Conservation (phyloP, 352 stramenopile species). For the Pythium dissotocum region DNA sequence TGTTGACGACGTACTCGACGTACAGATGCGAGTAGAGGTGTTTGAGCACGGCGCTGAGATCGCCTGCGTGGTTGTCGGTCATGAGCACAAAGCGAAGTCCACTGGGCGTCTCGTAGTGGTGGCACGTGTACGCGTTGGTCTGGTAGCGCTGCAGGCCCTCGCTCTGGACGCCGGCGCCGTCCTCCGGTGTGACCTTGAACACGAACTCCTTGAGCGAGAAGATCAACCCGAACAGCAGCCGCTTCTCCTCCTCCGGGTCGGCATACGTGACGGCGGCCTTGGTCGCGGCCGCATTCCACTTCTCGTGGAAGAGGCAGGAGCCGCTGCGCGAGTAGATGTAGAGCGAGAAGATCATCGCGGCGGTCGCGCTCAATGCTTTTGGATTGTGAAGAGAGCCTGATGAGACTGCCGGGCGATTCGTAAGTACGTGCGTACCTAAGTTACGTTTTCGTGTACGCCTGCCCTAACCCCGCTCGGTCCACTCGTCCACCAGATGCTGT, state of each 20-base stretch:
- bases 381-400: too few species aligned
- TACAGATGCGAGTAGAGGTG: conserved; percentile 91
- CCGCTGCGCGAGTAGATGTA: conserved; percentile 92
- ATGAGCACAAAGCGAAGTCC: conserved; percentile 91
- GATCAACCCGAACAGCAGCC: conserved; percentile 91
- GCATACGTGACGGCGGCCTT: conserved; percentile 67
- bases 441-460: too few species aligned
- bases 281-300: conserved; percentile 68
- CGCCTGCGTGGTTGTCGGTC: conserved; percentile 86
- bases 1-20: conserved; percentile 90
- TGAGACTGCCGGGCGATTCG: too few species aligned
- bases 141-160: conserved; percentile 82
- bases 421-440: background rate
- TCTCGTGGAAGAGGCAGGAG: conserved; percentile 90
- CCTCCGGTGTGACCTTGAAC: conserved; percentile 66
- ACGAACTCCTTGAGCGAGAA: conserved; percentile 93
- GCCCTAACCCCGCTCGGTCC: too few species aligned
- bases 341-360: conserved; percentile 89
- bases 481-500: too few species aligned
- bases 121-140: conserved; percentile 89
- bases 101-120: conserved; percentile 91
- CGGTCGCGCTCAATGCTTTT: too few species aligned
- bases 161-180: conserved; percentile 21
- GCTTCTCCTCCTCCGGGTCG: conserved; percentile 88
- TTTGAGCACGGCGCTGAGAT: conserved; percentile 78